Conservation (phyloP, 2,329 filamentous ascomycete species). For the Moelleriella libera region DNA sequence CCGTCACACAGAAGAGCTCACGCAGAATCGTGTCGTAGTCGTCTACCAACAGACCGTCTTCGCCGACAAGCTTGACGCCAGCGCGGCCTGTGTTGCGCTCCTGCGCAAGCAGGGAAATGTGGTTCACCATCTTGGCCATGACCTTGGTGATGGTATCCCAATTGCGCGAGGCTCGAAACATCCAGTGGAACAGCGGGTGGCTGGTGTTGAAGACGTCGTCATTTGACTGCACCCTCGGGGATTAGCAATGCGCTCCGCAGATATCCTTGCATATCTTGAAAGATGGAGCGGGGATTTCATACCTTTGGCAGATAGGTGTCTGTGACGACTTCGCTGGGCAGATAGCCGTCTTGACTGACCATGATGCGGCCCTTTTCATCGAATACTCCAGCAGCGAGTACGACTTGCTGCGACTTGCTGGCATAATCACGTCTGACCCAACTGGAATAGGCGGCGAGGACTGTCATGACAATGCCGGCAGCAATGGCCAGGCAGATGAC, state of each 20-base stretch:
- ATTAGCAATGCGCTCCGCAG: too few species aligned
- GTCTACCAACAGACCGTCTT: constrained; percentile 42
- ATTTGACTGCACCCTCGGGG: constrained; percentile 5
- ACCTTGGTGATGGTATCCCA: constrained; percentile 58
- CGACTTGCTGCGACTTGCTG: constrained; percentile 47
- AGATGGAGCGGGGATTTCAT: constrained; percentile 5
- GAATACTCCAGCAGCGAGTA: constrained; percentile 48
- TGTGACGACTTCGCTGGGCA: constrained; percentile 66
- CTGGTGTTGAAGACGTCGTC: constrained; percentile 58
- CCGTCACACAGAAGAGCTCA: constrained; percentile 71
- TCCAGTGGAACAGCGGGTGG: constrained; percentile 77
- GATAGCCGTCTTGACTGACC: constrained; percentile 53
- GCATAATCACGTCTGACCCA: constrained; percentile 36
- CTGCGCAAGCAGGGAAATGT: constrained; percentile 41
- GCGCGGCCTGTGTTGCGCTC: constrained; percentile 20
- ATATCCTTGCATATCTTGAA: too few species aligned
- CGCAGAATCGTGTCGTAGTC: constrained; percentile 68
- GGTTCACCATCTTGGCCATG: constrained; percentile 56
- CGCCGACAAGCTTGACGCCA: constrained; percentile 32
- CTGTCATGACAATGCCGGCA: constrained; percentile 46
- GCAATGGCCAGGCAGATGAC: constrained; percentile 53
- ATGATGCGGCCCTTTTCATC: constrained; percentile 52
- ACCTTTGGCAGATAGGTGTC: constrained; percentile 58
- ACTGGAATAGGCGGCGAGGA: constrained; percentile 27
- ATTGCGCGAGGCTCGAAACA: constrained; percentile 66